Conservation (phyloP, 2,329 filamentous ascomycete species). For the Xylaria sp. region DNA sequence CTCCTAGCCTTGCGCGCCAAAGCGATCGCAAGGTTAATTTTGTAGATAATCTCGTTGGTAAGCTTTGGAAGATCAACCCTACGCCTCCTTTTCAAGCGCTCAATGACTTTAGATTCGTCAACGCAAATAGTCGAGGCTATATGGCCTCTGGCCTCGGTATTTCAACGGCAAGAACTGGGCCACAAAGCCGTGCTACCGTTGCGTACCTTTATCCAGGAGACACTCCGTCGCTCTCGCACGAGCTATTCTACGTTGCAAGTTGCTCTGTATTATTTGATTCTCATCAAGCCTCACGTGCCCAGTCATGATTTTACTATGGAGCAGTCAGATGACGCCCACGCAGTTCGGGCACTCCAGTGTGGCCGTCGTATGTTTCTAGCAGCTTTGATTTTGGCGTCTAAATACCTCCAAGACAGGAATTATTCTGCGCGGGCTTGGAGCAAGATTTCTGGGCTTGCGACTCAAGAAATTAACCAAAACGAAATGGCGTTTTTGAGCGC, state of each 20-base stretch:
- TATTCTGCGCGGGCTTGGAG: slow-evolving; percentile 98
- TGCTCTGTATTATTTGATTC: slow-evolving; percentile 88
- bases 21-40: slow-evolving; percentile 89
- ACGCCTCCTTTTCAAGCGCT: slow-evolving; percentile 26
- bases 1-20: slow-evolving; percentile 76
- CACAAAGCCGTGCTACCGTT: slow-evolving; percentile 78
- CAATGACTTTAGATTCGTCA: slow-evolving; percentile 69
- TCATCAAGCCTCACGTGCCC: slow-evolving; percentile 87
- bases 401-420: slow-evolving; percentile 96
- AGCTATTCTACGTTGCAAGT: slow-evolving; percentile 98
- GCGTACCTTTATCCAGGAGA: slow-evolving; percentile 96
- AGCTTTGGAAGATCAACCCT: slow-evolving; percentile 45
- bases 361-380: slow-evolving; percentile 96
- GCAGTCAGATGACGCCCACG: slow-evolving; percentile 66
- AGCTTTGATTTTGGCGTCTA: slow-evolving; percentile 90
- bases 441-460: slow-evolving; percentile 95
- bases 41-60: slow-evolving; percentile 96
- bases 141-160: slow-evolving; percentile 84
- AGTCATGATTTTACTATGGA: slow-evolving; percentile 81
- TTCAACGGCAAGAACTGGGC: slow-evolving; percentile 66
- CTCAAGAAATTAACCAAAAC: slow-evolving; percentile 92
- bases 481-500: slow-evolving; percentile 87
- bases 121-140: slow-evolving; percentile 96
- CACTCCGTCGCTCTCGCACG: slow-evolving; percentile 85
- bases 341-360: slow-evolving; percentile 80